Evolutionary conservation across 768 basidiomycete genomes (phyloP), one percentile per base, ranked within the genome.

Genomic region (Neoboletus subvelutipes): DNA sequence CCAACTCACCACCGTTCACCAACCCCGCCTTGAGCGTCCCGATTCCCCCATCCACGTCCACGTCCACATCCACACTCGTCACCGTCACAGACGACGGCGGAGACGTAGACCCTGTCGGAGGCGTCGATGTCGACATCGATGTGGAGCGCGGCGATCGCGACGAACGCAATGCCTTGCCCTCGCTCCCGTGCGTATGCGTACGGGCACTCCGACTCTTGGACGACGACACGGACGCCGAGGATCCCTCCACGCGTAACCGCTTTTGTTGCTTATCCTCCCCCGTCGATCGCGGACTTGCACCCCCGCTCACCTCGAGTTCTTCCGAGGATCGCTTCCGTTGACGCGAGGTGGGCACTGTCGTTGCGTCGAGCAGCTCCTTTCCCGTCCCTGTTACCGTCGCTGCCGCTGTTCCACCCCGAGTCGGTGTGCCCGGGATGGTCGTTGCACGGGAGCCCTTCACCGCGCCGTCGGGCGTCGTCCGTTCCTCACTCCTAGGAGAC

Each of bases 291-390:
- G 59, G 47, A 15, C 53, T 61, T 4, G 37, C 43, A 17, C 57
- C 46, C 3, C 56, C 59, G 33, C 50, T 46, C 28, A 62, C 45
- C 0, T 79, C 77, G 22, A 82, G 69, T 60, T 83, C 81, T 58
- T 81, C 81, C 33, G 81, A 83, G 36, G 77, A 76, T 22, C 81
- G 76, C 58, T 83, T 83, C 55, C 75, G 71, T 61, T 75, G 66
- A 20, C 75, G 70, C 4, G 66, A 40, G 1, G 20, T 5, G 18
- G 64, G 63, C 4, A 64, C 58, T 2, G 55, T 31, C 7, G 31
- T 45, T 17, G 52, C 28, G 0, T 54, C 57, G 8, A 59, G 52
- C 29, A 31, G 45, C 10, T 50, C 58, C 18, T 57, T 54, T 45
- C 52, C 22, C 9, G 40, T 20, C 7, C 8, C 22, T 11, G 33